Evolutionary conservation across 345 rosid genomes (phyloP).

Genomic region (Eucalyptus microcorys): DNA sequence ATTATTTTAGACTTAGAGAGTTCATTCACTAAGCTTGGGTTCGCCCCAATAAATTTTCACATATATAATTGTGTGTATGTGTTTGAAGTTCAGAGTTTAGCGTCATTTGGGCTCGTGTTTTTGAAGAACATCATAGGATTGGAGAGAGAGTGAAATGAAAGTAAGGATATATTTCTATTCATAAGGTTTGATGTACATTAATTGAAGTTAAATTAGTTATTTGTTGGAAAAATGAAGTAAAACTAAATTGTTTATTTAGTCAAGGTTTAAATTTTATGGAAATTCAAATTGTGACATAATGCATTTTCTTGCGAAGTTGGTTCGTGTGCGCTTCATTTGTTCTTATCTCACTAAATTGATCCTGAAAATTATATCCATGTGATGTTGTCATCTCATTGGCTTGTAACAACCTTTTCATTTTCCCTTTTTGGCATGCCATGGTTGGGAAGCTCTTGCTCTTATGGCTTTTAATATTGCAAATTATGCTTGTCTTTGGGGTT

Average conservation of each 20-base stretch:
- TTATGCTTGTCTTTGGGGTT: not conserved
- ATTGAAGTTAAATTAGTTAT: not conserved
- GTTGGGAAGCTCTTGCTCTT: not conserved
- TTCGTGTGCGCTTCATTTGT: accelerated
- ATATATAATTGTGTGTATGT: no score
- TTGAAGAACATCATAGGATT: not conserved
- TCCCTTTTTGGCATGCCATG: not conserved
- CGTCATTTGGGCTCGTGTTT: not conserved
- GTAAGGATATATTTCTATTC: not conserved
- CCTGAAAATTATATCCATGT: accelerated
- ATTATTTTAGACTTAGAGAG: not conserved
- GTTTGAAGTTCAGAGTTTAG: accelerated
- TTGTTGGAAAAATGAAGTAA: not conserved
- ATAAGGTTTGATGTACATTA: not conserved
- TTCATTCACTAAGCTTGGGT: not conserved
- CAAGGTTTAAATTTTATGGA: not conserved
- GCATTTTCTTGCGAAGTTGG: accelerated
- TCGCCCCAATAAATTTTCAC: not conserved
- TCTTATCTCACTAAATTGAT: not conserved
- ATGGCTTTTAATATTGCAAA: not conserved
- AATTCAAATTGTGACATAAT: not conserved
- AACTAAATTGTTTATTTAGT: not conserved
- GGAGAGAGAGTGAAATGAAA: accelerated
- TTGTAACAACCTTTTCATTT: no score
- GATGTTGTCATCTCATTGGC: accelerated